A percentile compares a stretch with the other conserved stretches of the same genome.
Conservation (phyloP, 768 basidiomycete species). For the Amanita rimosa region DNA sequence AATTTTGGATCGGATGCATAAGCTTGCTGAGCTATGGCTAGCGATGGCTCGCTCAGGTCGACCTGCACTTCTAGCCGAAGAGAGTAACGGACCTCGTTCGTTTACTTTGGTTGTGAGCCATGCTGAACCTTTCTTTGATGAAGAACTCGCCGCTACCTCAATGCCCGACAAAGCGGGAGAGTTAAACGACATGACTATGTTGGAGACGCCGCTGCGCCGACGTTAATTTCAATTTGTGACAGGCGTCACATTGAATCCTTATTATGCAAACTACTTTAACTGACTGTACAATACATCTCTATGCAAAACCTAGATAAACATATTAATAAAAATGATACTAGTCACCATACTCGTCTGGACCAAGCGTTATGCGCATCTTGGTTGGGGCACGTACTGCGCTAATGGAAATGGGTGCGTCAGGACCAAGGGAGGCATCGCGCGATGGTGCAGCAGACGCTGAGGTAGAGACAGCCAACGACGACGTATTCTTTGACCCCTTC, state of each 20-base stretch:
- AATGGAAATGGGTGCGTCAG: constrained; percentile 26
- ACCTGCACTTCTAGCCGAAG: neutral
- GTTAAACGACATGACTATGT: constrained; percentile 15
- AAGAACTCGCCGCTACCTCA: constrained; percentile 20
- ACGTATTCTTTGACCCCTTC: constrained; percentile 29
- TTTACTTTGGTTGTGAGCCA: constrained; percentile 31
- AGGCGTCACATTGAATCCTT: neutral
- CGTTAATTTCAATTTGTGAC: neutral
- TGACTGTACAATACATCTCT: constrained; percentile 1
- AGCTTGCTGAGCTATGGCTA: constrained; percentile 39
- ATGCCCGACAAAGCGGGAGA: constrained; percentile 18
- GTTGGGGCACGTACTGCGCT: constrained; percentile 38
- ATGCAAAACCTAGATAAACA: constrained; percentile 5
- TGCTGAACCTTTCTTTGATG: constrained; percentile 24
- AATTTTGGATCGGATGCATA: constrained; percentile 82
- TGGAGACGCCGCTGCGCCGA: no score
- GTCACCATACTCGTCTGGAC: constrained; percentile 5
- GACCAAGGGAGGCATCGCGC: constrained; percentile 42
- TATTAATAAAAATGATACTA: neutral
- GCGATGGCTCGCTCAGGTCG: neutral
- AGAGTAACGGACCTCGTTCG: constrained; percentile 35
- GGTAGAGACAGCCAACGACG: constrained; percentile 19
- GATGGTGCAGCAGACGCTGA: constrained; percentile 42
- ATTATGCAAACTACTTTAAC: no score
- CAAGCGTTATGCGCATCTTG: constrained; percentile 43